Percentiles rank a stretch among this genome's conserved stretches.
Conservation (phyloP, 164 flowering plant species). For the Buxus sempervirens region DNA sequence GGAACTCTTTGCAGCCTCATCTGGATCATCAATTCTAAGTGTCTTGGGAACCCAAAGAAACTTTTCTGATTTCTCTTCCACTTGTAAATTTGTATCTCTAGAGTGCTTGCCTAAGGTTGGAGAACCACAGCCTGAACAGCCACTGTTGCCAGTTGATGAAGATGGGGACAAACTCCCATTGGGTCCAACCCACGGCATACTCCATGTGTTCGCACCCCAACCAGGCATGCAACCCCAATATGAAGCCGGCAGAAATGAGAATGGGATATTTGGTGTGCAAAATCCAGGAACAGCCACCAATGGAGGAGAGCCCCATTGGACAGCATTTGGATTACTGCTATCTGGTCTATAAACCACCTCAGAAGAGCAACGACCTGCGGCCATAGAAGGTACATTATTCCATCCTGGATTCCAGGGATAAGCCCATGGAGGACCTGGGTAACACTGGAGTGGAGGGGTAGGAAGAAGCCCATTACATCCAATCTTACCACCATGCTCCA, state of each 20-base stretch:
- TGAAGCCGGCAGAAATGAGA: conserved; percentile 38
- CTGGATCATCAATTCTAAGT: conserved; percentile 36
- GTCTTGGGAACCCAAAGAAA: conserved; percentile 43
- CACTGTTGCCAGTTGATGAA: conserved; percentile 29
- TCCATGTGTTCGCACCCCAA: conserved; percentile 32
- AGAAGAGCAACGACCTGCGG: conserved; percentile 18
- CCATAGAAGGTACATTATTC: conserved; percentile 16
- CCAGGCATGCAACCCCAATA: conserved; percentile 41
- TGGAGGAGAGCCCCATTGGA: conserved; percentile 29
- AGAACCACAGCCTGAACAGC: conserved; percentile 35
- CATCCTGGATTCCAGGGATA: conserved; percentile 30
- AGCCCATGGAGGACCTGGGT: conserved; percentile 27
- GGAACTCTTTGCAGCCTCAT: conserved; percentile 43
- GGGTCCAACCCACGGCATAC: conserved; percentile 20
- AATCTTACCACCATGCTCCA: conserved; percentile 16
- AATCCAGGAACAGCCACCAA: conserved; percentile 27
- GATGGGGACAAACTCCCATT: conserved; percentile 24
- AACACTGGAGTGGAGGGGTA: not conserved
- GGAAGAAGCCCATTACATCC: conserved; percentile 2
- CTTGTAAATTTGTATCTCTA: conserved; percentile 30
- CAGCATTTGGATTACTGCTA: conserved; percentile 16
- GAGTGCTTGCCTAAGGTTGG: conserved; percentile 53
- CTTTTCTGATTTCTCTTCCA: conserved; percentile 35
- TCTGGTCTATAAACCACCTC: conserved; percentile 17
- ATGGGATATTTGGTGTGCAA: conserved; percentile 29